Base-by-base conservation (phyloP, 768 basidiomycete genomes). In the Leccinum barrowsii region DNA sequence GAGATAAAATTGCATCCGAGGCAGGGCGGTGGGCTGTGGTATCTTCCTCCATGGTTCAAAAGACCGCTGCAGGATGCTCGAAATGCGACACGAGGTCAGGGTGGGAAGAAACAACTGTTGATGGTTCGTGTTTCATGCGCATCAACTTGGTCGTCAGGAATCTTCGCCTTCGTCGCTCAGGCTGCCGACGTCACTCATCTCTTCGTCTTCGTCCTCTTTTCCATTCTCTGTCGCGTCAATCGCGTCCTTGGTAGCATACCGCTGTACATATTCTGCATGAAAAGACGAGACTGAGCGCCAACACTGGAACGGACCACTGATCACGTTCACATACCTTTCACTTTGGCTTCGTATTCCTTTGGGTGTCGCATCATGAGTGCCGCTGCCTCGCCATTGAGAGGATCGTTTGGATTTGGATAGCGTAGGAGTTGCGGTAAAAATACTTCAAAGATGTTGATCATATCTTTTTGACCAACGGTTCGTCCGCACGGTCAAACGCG, bases 401-500 rank as follows among this genome's bases (percentile, higher is more conserved):
- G 97, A 71, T 99, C 97, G 60, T 95, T 94, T 12, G 97, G 96
- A 73, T 99, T 99, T 61, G 97, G 97, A 73, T 99, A 99, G 50
- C 95, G 90, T 56, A 99, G 77, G 2, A 99, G 84, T 73, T 99
- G 97, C 4, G 97, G 97, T 46, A 99, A 81, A 78, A 99, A 99
- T 52, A 92, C 89, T 74, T 99, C 97, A 69, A 99, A 98, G 62
- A 99, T 98, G 72, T 99, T 99, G 79, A 98, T 92, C 90, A 98
- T 95, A 76, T 98, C 96, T 98, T 32, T 67, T 32, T 67, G 52
- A 48, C 51, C 17, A 50, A 50, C 44, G 22, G 13, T 37, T 63
- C 51, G 61, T 58, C 56, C 35, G 35, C 28, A 7, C 5, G 24
- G 35, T 48, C 50, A 13, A 52, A 54, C 40, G 11, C n/a, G 49